Evolutionary conservation across 768 basidiomycete genomes (phyloP).

Genomic region (Pisolithus tinctorius): DNA sequence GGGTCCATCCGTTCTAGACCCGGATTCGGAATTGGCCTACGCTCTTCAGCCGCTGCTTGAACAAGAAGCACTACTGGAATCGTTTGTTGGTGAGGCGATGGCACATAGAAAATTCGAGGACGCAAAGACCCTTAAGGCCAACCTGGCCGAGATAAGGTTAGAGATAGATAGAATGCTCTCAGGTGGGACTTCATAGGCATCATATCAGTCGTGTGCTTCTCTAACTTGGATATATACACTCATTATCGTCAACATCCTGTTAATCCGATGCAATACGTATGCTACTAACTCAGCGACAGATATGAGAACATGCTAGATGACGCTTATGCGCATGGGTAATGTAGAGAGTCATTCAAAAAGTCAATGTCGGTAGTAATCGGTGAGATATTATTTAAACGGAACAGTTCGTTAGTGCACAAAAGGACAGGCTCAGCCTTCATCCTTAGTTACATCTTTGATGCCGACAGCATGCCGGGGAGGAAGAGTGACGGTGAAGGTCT

Average conservation of each 20-base stretch:
- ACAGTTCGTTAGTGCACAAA: background rate
- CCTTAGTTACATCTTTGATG: slow-evolving; percentile 9
- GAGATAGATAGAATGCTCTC: slow-evolving; percentile 72
- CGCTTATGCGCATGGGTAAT: slow-evolving; percentile 21
- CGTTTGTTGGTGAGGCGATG: slow-evolving; percentile 87
- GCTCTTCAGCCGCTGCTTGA: slow-evolving; percentile 84
- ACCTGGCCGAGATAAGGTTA: slow-evolving; percentile 71
- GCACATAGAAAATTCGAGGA: slow-evolving; percentile 94
- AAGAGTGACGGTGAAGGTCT: slow-evolving; percentile 39
- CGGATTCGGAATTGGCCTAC: slow-evolving; percentile 64
- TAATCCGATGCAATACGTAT: slow-evolving; percentile 1
- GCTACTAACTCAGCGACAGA: background rate
- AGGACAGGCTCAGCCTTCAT: slow-evolving; percentile 27
- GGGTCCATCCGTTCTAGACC: slow-evolving; percentile 38
- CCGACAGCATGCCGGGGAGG: slow-evolving; percentile 19
- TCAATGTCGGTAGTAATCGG: background rate
- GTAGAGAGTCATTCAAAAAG: slow-evolving; percentile 9
- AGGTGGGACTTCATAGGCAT: slow-evolving; percentile 19
- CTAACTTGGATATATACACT: slow-evolving; percentile 6
- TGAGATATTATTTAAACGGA: slow-evolving; percentile 5
- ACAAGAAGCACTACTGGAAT: slow-evolving; percentile 87
- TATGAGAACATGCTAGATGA: slow-evolving; percentile 16
- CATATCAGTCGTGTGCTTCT: background rate
- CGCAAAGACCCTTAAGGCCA: slow-evolving; percentile 73
- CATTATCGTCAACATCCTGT: background rate